A percentile compares a stretch with the other conserved stretches of the same genome.
These are phyloP conservation scores for Pythium folliculosum DNA, from an alignment of 352 stramenopile genomes.

Conservation along the genomic window DNA sequence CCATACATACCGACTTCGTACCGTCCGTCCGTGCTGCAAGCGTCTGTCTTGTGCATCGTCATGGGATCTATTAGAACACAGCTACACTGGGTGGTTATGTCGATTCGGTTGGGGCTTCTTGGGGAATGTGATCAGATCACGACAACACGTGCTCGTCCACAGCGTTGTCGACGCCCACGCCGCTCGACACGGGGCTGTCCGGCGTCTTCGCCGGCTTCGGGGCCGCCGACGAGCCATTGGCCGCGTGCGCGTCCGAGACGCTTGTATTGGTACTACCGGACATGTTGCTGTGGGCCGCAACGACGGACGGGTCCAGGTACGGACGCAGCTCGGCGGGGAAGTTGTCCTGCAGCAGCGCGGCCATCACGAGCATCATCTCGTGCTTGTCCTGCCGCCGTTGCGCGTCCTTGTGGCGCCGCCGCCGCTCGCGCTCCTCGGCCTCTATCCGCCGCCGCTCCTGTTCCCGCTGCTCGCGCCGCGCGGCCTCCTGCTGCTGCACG, in stretches of 20 bases:
- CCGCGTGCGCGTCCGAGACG: neutral
- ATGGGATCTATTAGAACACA: neutral
- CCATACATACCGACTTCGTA: neutral
- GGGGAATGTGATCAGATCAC: no score
- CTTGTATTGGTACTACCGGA: neutral
- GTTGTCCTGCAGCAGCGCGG: conserved; percentile 41
- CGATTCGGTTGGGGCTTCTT: no score
- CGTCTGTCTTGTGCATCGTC: neutral
- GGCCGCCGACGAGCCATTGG: neutral
- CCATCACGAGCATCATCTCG: conserved; percentile 62
- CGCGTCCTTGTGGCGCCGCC: conserved; percentile 37
- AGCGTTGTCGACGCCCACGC: no score
- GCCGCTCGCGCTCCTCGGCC: conserved; percentile 29
- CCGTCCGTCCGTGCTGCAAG: neutral
- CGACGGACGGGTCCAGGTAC: conserved; percentile 29
- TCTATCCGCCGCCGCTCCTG: conserved; percentile 37
- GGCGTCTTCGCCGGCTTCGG: no score
- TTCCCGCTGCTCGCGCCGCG: conserved; percentile 36
- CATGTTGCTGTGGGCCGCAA: neutral
- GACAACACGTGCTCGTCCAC: no score
- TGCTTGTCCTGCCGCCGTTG: conserved; percentile 40
- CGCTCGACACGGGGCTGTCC: no score
- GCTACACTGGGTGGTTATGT: no score
- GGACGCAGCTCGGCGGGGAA: conserved; percentile 47
- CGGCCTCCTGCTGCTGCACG: conserved; percentile 48